Evolutionary conservation across 2,329 filamentous ascomycete genomes (phyloP).

Genomic region (Colletotrichum sp.): DNA sequence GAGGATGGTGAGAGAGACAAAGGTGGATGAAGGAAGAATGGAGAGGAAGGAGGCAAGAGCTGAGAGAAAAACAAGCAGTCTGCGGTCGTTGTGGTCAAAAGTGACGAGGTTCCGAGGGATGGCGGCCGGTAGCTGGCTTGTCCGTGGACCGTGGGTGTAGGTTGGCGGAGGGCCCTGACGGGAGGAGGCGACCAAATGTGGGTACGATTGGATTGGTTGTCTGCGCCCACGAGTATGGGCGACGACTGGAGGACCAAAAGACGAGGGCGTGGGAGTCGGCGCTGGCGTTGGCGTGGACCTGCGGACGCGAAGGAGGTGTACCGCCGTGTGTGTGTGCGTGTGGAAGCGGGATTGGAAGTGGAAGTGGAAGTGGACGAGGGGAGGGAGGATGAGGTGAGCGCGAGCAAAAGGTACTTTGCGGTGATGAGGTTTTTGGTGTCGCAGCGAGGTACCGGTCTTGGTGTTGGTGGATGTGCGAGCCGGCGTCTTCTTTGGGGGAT

Average conservation of each 20-base stretch:
- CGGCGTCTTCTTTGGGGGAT: background rate
- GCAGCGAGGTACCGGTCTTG: background rate
- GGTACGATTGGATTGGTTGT: background rate
- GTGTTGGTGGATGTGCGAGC: background rate
- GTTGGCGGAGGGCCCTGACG: conserved; percentile 9
- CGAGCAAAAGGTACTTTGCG: background rate
- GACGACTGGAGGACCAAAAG: background rate
- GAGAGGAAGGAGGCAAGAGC: background rate
- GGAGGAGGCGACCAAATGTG: conserved; percentile 15
- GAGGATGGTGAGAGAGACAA: background rate
- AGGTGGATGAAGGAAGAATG: background rate
- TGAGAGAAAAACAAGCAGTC: background rate
- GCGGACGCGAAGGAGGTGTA: background rate
- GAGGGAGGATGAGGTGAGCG: background rate
- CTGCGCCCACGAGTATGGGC: background rate
- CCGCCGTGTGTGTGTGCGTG: background rate
- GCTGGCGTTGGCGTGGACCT: background rate
- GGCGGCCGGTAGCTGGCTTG: conserved; percentile 1
- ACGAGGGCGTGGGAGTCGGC: background rate
- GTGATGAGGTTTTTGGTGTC: background rate
- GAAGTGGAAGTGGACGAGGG: conserved; percentile 5
- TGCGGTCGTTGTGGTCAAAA: conserved; percentile 12
- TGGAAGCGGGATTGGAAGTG: conserved; percentile 3
- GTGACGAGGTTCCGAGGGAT: conserved; percentile 22
- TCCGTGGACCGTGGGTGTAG: conserved; percentile 1